phyloP scores from a whole-genome alignment of 768 basidiomycete species.

The Naematelia encephala region DNA sequence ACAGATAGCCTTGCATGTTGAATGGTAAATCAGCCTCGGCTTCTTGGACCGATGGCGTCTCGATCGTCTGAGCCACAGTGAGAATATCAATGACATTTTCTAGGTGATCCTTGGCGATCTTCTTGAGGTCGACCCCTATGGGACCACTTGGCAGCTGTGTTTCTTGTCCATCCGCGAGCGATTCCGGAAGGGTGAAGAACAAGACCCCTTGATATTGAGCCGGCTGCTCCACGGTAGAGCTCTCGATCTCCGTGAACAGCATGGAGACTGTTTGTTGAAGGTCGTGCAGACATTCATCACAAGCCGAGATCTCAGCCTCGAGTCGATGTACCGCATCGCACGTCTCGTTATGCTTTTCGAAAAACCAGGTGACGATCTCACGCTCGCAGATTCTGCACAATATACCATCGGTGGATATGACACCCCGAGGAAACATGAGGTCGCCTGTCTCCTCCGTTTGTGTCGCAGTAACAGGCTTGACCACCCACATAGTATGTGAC shows the following conservation, averaged over 20 bases:
- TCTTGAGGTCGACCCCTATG: constrained; percentile 36
- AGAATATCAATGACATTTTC: constrained; percentile 85
- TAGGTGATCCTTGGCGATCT: constrained; percentile 61
- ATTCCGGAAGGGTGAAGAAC: constrained; percentile 38
- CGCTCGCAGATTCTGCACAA: constrained; percentile 97
- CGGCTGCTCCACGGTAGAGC: constrained; percentile 66
- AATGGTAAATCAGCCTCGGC: constrained; percentile 81
- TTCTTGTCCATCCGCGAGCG: constrained; percentile 25
- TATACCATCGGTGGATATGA: constrained; percentile 76
- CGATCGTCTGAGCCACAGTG: constrained; percentile 71
- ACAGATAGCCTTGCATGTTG: constrained; percentile 83
- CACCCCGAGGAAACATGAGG: constrained; percentile 62
- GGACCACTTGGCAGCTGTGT: constrained; percentile 18
- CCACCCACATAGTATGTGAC: constrained; percentile 98
- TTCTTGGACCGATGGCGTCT: constrained; percentile 83
- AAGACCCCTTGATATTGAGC: constrained; percentile 41
- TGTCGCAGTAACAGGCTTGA: constrained; percentile 58
- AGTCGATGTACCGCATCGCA: constrained; percentile 93
- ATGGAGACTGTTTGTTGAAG: constrained; percentile 81
- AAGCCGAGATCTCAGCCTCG: constrained; percentile 89
- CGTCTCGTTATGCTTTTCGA: constrained; percentile 99
- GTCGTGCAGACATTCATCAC: constrained; percentile 88
- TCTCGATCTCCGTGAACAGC: constrained; percentile 61
- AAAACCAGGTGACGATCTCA: constrained; percentile 97
- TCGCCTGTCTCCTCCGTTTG: constrained; percentile 23